Conservation (phyloP, 1,284 basidiomycete genomes). For the Pholiota adiposa region DNA sequence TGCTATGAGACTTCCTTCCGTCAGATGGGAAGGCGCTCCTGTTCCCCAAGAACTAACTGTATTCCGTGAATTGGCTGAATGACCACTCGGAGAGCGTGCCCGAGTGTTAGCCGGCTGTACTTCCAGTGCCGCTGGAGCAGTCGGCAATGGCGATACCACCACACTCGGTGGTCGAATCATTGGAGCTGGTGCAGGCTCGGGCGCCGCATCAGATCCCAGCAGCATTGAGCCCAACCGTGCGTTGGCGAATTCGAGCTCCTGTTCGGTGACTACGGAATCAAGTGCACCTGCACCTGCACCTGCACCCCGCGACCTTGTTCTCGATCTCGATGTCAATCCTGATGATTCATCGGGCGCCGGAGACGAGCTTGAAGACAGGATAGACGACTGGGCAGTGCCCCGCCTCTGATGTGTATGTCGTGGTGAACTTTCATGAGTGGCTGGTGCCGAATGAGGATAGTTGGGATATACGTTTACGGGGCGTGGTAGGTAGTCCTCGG, state of each 20-base stretch:
- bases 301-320: conserved; percentile 11
- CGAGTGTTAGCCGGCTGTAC: background rate
- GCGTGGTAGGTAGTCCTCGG: background rate
- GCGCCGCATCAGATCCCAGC: background rate
- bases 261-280: conserved; percentile 5
- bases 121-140: conserved; percentile 11
- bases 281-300: no score
- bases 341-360: background rate
- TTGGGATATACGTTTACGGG: conserved; percentile 2
- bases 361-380: conserved; percentile 18
- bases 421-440: conserved; percentile 8
- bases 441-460: conserved; percentile 13
- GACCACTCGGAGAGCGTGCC: background rate
- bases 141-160: no score
- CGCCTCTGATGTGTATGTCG: conserved; percentile 10
- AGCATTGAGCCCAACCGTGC: conserved; percentile 16
- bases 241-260: conserved; percentile 10
- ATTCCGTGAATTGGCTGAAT: conserved; percentile 11
- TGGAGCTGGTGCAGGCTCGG: background rate
- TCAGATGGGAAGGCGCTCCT: conserved; percentile 15
- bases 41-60: conserved; percentile 22
- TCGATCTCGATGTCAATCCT: conserved; percentile 8
- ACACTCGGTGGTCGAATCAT: conserved; percentile 3
- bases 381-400: conserved; percentile 15
- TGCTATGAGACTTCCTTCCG: conserved; percentile 20